Percentiles rank a stretch among this genome's conserved stretches.
Conservation (phyloP, 2,329 filamentous ascomycete genomes). For the Diplodia mutila region DNA sequence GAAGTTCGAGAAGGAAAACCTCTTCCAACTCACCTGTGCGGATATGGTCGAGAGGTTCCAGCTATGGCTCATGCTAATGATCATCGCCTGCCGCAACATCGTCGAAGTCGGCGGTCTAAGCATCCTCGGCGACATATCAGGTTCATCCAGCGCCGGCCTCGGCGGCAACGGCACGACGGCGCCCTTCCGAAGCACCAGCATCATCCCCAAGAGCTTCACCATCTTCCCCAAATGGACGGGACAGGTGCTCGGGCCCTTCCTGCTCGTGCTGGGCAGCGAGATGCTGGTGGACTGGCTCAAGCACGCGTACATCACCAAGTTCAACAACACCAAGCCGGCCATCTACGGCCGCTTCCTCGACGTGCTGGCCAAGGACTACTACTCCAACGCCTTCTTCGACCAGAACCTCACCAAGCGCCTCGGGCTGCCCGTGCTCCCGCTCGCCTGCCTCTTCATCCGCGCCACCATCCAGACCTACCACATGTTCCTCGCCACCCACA, state of each 20-base stretch:
- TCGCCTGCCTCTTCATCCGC: slow-evolving; percentile 93
- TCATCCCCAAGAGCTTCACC: slow-evolving; percentile 88
- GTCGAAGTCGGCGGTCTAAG: slow-evolving; percentile 91
- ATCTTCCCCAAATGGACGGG: slow-evolving; percentile 84
- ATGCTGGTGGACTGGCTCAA: slow-evolving; percentile 98
- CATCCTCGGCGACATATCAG: slow-evolving; percentile 40
- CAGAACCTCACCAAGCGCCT: slow-evolving; percentile 88
- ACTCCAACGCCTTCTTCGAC: slow-evolving; percentile 89
- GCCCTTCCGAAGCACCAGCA: slow-evolving; percentile 67
- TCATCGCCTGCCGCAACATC: slow-evolving; percentile 94
- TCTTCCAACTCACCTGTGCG: slow-evolving; percentile 94
- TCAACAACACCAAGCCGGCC: slow-evolving; percentile 92
- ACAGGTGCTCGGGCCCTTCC: slow-evolving; percentile 88
- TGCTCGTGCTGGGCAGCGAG: slow-evolving; percentile 92
- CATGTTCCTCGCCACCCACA: slow-evolving; percentile 91
- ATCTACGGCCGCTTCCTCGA: slow-evolving; percentile 91
- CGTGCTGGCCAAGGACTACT: slow-evolving; percentile 96
- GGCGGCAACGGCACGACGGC: slow-evolving; percentile 57
- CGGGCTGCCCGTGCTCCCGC: slow-evolving; percentile 85
- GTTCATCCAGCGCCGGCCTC: slow-evolving; percentile 29
- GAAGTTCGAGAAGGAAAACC: slow-evolving; percentile 95
- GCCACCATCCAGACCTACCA: slow-evolving; percentile 95
- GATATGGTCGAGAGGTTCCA: slow-evolving; percentile 98
- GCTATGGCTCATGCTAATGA: slow-evolving; percentile 94
- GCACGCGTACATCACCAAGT: slow-evolving; percentile 96